Base-by-base conservation (phyloP, 257 asterid genomes). In the Solanum clarkiae region DNA sequence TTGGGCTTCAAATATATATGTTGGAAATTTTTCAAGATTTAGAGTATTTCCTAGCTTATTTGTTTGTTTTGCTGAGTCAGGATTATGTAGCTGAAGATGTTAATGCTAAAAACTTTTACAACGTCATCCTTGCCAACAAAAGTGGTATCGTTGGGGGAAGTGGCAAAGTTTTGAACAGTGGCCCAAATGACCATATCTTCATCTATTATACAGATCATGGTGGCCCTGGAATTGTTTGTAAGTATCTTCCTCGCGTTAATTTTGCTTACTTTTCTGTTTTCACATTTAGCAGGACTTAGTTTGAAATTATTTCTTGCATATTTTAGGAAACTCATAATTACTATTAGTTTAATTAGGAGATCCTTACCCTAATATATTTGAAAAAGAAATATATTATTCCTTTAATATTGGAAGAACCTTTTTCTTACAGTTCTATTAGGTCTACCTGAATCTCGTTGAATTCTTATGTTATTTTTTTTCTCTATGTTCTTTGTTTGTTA, bases 161-260 rank as follows among this genome's bases (percentile, higher is more conserved):
- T 13, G 98, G 98, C 59, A 97, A 97, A 94, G 97, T 97, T 80
- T 90, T 95, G 14, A 91, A 97, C 66, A 97, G 99, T 66, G 95
- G 97, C 75, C 98, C 98, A 26, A 89, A 95, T 81, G 99, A 97
- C 87, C 98, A 91, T 75, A 93, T 97, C 79, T 97, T 97, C 87
- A 69, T 97, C 66, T 97, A 88, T 85, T 97, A 94, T 84, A 63
- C 99, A 5, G 99, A 97, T 88, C 99, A 95, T 81, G 99, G 99
- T 62, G 98, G 98, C 68, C 98, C 99, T 85, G 98, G 98, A 16
- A 90, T 95, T 11, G 97, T 97, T 70, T 95, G 99, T 95, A 59
- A 85, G 96, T 87, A 75, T 32, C 15, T 9, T 47, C 2, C 55
- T 70, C 42, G 24, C 54, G 10, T 32, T 17, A 55, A 44, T 44